Conservation (phyloP, 2,329 filamentous ascomycete species). For the Blumeria graminis region DNA sequence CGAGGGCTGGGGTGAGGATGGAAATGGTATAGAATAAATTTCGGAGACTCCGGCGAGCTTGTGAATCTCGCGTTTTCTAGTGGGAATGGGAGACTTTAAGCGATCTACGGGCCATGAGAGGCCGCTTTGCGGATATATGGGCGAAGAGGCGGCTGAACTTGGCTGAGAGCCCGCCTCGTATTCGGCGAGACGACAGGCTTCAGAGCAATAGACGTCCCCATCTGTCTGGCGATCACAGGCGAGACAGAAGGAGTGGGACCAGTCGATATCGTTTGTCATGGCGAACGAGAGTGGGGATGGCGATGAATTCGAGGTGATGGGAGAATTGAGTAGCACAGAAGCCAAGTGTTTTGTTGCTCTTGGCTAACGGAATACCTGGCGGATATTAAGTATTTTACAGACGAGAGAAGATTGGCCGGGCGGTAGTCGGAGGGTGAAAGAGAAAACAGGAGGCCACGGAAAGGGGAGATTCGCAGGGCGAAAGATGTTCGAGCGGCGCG, state of each 20-base stretch:
- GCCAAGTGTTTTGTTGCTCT: too few species aligned
- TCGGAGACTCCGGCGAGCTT: slow-evolving; percentile 20
- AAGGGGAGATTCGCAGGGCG: too few species aligned
- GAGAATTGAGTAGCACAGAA: too few species aligned
- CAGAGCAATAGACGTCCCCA: slow-evolving; percentile 69
- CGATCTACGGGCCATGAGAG: slow-evolving; percentile 20
- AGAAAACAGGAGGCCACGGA: too few species aligned
- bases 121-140: slow-evolving; percentile 22
- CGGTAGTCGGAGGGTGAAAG: too few species aligned
- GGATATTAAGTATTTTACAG: too few species aligned
- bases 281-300: too few species aligned
- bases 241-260: slow-evolving; percentile 84
- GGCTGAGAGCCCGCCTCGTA: slow-evolving; percentile 41
- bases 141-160: slow-evolving; percentile 33
- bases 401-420: too few species aligned
- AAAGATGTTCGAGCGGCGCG: too few species aligned
- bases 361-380: too few species aligned
- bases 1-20: slow-evolving; percentile 56
- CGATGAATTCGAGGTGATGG: too few species aligned
- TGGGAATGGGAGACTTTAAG: slow-evolving; percentile 15
- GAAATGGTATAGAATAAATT: slow-evolving; percentile 19
- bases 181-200: slow-evolving; percentile 71
- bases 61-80: slow-evolving; percentile 21
- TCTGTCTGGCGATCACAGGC: slow-evolving; percentile 78
- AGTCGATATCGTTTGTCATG: slow-evolving; percentile 21